Percentiles rank a stretch among this genome's conserved stretches.
phyloP scores from a whole-genome alignment of 306 rosid species.

The Delonix regia region DNA sequence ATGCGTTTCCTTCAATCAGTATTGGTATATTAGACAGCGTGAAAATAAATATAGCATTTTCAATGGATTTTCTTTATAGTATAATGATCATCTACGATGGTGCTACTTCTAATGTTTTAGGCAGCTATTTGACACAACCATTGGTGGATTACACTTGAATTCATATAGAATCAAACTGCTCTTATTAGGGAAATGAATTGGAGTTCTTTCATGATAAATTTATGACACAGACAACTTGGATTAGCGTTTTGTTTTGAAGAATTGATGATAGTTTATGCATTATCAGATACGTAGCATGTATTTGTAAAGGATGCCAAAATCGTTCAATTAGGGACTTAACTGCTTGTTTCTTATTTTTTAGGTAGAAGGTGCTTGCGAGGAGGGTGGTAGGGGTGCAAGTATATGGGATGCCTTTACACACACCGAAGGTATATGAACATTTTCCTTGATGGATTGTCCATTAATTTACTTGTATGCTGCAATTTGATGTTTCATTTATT shows the following conservation, averaged over 20 bases:
- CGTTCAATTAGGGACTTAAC: constrained; percentile 9
- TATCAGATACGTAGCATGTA: constrained; percentile 1
- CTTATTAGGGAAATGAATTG: background rate
- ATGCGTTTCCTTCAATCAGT: background rate
- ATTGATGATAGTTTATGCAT: constrained; percentile 19
- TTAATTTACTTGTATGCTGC: constrained; percentile 8
- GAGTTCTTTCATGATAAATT: background rate
- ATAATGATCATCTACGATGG: background rate
- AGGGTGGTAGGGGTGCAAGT: constrained; percentile 84
- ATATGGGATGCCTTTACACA: constrained; percentile 94
- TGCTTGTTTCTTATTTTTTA: constrained; percentile 43
- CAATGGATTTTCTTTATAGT: background rate
- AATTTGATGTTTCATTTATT: constrained; percentile 14
- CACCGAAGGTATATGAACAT: constrained; percentile 52
- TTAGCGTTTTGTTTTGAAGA: background rate
- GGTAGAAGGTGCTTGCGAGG: constrained; percentile 87
- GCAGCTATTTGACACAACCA: background rate
- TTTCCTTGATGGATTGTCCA: constrained; percentile 21
- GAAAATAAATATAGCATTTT: background rate
- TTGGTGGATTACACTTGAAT: constrained; percentile 10
- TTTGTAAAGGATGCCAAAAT: constrained; percentile 13
- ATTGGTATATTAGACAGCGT: background rate
- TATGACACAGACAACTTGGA: constrained; percentile 10
- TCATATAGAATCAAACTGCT: background rate
- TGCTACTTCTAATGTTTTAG: constrained; percentile 8